Base-by-base conservation (phyloP, 805 yeast species). In the Danielozyma ontarioensis region DNA sequence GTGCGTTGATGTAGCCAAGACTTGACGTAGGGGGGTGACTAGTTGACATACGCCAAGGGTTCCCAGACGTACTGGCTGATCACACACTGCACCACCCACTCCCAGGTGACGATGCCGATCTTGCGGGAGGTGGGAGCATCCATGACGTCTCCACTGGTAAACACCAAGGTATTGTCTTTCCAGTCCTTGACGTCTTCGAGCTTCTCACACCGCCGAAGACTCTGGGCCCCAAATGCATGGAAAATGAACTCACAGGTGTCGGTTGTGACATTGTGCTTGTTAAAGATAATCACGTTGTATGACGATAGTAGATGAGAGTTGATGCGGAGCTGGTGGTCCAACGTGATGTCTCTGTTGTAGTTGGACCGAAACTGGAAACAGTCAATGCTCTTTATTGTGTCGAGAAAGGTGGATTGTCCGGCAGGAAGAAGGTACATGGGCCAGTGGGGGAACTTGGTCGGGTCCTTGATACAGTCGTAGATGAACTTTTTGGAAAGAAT, bases 11-110 rank as follows among this genome's bases (percentile, higher is more conserved):
- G n/a, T n/a, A n/a, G n/a, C n/a, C n/a, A n/a, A n/a, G n/a, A n/a
- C n/a, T n/a, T n/a, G n/a, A n/a, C n/a, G n/a, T n/a, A n/a, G n/a
- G n/a, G n/a, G n/a, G n/a, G n/a, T n/a, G n/a, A n/a, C n/a, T n/a
- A n/a, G n/a, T n/a, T n/a, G n/a, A n/a, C n/a, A n/a, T n/a, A n/a
- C n/a, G n/a, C n/a, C n/a, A n/a, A n/a, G n/a, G n/a, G n/a, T n/a
- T 40, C 45, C 68, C 68, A 60, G 14, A 61, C 50, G 38, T 50
- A 41, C 15, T 54, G 53, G 37, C 64, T 55, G 17, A 78, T 76
- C 12, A 76, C 63, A 54, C 81, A 74, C 39, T 78, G 83, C 1
- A 77, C 81, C 1, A 77, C 62, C 84, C 84, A 78, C 46, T 78
- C 83, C 83, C 82, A 76, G 45, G 70, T 61, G 8, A 76, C 58